phyloP scores from a whole-genome alignment of 345 rosid species.

The Melaleuca alternifolia region DNA sequence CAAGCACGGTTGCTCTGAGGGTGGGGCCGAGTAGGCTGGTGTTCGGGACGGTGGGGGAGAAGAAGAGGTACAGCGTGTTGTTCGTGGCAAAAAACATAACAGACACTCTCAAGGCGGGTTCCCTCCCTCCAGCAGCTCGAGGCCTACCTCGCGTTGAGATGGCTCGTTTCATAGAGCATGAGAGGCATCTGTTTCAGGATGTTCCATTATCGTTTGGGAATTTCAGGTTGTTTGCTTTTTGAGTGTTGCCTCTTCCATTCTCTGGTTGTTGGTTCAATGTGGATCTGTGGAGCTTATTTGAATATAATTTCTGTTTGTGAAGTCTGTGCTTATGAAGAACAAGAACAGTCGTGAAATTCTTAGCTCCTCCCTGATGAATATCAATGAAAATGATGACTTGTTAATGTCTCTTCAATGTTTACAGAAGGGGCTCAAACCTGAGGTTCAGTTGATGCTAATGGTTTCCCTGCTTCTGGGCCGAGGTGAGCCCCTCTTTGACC shows the following conservation, averaged over 20 bases:
- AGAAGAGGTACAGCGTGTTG: slow-evolving; percentile 59
- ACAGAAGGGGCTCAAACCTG: slow-evolving; percentile 24
- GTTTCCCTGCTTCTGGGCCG: slow-evolving; percentile 37
- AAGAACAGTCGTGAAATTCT: background rate
- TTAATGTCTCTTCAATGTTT: slow-evolving; percentile 12
- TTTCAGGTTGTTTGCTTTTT: background rate
- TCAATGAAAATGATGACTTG: slow-evolving; percentile 1
- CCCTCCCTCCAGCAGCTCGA: too few relatives aligned
- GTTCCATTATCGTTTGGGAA: background rate
- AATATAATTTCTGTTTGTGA: background rate
- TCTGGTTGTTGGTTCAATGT: background rate
- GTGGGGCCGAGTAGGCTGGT: slow-evolving; percentile 50
- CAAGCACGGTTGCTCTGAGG: slow-evolving; percentile 30
- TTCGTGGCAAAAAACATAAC: slow-evolving; percentile 46
- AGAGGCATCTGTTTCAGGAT: background rate
- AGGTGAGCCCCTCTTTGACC: slow-evolving; percentile 23
- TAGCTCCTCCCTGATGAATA: background rate
- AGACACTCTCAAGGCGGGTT: background rate
- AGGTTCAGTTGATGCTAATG: slow-evolving; percentile 24
- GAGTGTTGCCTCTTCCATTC: background rate
- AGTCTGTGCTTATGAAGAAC: background rate
- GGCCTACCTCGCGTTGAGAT: too few relatives aligned
- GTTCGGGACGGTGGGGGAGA: slow-evolving; percentile 52
- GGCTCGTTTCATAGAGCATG: too few relatives aligned
- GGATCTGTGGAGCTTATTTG: background rate